Base-by-base conservation (phyloP, 345 rosid species). In the Arabis alpina region DNA sequence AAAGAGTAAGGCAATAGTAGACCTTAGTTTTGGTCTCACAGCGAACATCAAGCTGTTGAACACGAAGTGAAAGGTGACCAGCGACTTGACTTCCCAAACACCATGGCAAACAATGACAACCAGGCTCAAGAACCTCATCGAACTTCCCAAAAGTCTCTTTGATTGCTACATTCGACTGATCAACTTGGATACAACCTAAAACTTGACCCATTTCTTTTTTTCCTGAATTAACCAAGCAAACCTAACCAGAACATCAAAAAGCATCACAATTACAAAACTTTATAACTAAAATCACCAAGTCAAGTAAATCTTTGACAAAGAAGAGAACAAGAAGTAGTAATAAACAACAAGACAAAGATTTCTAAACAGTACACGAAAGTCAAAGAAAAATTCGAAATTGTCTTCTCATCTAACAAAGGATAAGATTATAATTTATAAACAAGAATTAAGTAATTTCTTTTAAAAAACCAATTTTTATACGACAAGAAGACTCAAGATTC, bases 1-100 rank as follows among this genome's bases (percentile, higher is more conserved):
- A 14, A 66, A 51, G 14, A 41, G 24, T 24, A 8, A 60, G 28
- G 74, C 37, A 19, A n/a, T 24, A 66, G 41, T 19, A 70, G 40
- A 92, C 98, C 92, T 86, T 89, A 34, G 98, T 87, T 81, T 92
- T 89, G 36, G 98, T 92, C 84, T 92, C 98, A 36, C 96, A 89
- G 41, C 85, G 85, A 48, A 89, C 96, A 79, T 92, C 96, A 53
- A 89, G 77, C 82, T 87, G 93, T 65, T 89, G 93, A 64, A 89
- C 82, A 61, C 96, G 92, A 44, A 89, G 68, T 0, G 96, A 72
- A 53, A 89, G 87, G 16, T 72, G 81, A 59, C 96, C 93, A 62
- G 91, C 91, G n/a, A 83, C 15, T 74, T 85, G 91, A 42, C 84
- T 80, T 12, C 96, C 96, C 2, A 87, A 71, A 52, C 82, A 89